Evolutionary conservation across 164 flowering plant species (phyloP), one percentile per base, ranked within the genome.

Genomic region (Aristolochia contorta): DNA sequence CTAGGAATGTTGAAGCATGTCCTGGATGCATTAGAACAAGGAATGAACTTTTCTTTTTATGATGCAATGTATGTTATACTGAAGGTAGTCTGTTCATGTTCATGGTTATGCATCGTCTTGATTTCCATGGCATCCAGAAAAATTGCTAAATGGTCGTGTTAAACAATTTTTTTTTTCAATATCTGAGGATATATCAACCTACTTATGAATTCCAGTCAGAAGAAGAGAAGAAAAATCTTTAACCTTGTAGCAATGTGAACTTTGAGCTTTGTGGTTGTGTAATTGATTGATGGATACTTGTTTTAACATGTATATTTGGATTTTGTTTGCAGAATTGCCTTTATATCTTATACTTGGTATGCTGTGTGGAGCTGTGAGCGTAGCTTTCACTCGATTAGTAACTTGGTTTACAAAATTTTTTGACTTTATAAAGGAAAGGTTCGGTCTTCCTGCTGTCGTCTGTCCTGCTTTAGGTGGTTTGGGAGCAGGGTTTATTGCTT

Each of bases 321-420:
- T 19, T 16, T 16, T 57, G 22, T 59, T 51, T 59, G 78, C 97
- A 93, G 99, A 93, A 70, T 75, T 93, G 57, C 99, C 99, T 54
- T 67, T 91, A 43, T 93, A 93, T 81, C 77, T 93, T 58, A 93
- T 93, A 68, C 70, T 93, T 70, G 99, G 99, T 53, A 93, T 93
- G 99, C 78, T 93, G 47, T 90, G 99, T 80, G 99, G 99, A 58
- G 95, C 74, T 60, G 97, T 93, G 45, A 90, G 99, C 74, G 96
- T 93, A 41, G 88, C 67, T 30, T 86, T 90, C 67, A 82, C 97
- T 65, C 91, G 94, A 47, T 72, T 93, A 77, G 92, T 93, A 54
- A 67, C 72, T 60, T 93, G 99, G 99, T 90, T 78, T 72, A 75
- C 85, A 7, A 77, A 82, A 65, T 72, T 62, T 24, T 93, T 93